Evolutionary conservation across 441 rosid genomes (phyloP).

Genomic region (Mallotus repandus): DNA sequence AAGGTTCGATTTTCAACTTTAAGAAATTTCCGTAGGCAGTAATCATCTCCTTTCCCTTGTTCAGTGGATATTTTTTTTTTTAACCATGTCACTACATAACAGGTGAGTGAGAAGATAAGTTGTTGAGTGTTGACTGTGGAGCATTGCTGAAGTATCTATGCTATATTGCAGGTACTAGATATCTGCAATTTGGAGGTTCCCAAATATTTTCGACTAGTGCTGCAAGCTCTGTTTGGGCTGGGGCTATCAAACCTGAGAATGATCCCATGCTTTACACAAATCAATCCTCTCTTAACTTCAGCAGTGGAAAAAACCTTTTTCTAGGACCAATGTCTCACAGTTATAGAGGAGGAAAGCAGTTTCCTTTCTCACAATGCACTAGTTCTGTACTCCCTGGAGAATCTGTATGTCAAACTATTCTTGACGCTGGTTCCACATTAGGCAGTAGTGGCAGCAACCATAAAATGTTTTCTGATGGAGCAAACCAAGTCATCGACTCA

Average conservation of each 20-base stretch:
- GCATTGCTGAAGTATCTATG: background rate
- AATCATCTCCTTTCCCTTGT: background rate
- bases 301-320: constrained; percentile 29
- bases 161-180: constrained; percentile 41
- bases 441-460: constrained; percentile 32
- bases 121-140: background rate
- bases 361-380: constrained; percentile 40
- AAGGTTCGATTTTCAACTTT: constrained; percentile 37
- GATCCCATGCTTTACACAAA: constrained; percentile 29
- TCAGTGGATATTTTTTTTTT: background rate
- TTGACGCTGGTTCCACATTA: constrained; percentile 25
- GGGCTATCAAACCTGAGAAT: constrained; percentile 36
- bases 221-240: constrained; percentile 43
- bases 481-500: constrained; percentile 31
- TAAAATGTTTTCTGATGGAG: constrained; percentile 35
- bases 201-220: constrained; percentile 37
- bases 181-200: constrained; percentile 41
- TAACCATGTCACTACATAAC: background rate
- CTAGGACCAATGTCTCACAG: constrained; percentile 34
- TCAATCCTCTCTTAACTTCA: constrained; percentile 36
- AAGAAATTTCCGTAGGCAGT: background rate
- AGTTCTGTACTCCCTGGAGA: constrained; percentile 29
- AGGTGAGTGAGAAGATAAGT: background rate
- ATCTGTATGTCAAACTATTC: constrained; percentile 32
- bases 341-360: constrained; percentile 39